Conservation (phyloP, 331 rosid species). For the Stylosanthes scabra region DNA sequence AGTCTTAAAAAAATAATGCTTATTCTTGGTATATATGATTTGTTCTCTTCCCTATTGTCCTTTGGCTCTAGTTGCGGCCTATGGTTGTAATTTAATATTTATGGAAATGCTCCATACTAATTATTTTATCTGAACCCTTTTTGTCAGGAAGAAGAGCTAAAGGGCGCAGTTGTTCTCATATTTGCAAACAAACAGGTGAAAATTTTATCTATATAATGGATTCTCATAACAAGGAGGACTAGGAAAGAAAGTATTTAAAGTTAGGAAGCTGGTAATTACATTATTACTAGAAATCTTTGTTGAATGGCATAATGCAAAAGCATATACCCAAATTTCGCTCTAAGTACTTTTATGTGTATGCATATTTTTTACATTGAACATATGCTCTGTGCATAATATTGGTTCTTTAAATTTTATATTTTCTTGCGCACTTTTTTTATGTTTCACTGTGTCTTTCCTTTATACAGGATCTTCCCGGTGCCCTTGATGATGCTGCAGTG, state of each 20-base stretch:
- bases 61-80: conserved; percentile 5
- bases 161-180: conserved; percentile 91
- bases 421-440: neutral
- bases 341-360: conserved; percentile 17
- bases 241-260: conserved; percentile 22
- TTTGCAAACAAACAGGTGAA: conserved; percentile 97
- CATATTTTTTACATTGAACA: conserved; percentile 5
- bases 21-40: neutral
- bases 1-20: neutral
- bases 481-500: conserved; percentile 94
- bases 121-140: conserved; percentile 25
- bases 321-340: neutral
- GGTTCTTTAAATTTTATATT: conserved; percentile 1
- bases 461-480: conserved; percentile 95
- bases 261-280: conserved; percentile 32
- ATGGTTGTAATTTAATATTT: conserved; percentile 25
- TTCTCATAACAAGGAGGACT: conserved; percentile 14
- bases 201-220: conserved; percentile 16
- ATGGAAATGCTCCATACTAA: neutral
- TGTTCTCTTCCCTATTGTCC: conserved; percentile 1
- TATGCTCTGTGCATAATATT: neutral
- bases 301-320: conserved; percentile 10
- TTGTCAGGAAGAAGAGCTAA: conserved; percentile 93
- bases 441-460: neutral
- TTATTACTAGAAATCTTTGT: conserved; percentile 18